Conservation (phyloP, 2,329 filamentous ascomycete genomes). For the Botrytis cinerea region DNA sequence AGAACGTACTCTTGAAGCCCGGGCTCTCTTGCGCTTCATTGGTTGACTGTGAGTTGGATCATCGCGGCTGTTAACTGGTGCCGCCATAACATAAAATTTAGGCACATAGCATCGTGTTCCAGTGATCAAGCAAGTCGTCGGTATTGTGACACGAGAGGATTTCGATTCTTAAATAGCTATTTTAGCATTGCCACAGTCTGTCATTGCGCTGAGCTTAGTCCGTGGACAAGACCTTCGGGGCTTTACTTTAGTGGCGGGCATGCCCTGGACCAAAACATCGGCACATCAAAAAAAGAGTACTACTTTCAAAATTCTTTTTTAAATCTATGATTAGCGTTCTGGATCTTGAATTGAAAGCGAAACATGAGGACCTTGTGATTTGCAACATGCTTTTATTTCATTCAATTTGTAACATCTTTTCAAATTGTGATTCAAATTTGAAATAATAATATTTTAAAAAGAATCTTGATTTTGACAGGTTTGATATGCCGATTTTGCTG, state of each 20-base stretch:
- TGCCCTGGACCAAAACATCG: too few relatives aligned
- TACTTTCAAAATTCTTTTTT: too few relatives aligned
- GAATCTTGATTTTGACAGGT: too few relatives aligned
- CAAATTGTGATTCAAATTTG: too few relatives aligned
- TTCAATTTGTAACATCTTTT: too few relatives aligned
- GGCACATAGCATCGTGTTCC: not conserved
- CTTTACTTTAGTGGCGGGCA: not conserved
- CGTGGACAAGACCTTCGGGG: not conserved
- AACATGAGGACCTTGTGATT: too few relatives aligned
- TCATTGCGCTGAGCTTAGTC: not conserved
- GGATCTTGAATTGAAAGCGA: too few relatives aligned
- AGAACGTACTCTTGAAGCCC: not conserved
- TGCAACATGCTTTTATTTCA: too few relatives aligned
- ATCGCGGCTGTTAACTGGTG: not conserved
- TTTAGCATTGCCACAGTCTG: not conserved
- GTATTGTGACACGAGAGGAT: not conserved
- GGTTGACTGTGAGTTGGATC: not conserved
- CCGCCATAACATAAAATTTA: not conserved
- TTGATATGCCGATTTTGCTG: too few relatives aligned
- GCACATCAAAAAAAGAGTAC: too few relatives aligned
- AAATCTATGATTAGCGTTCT: too few relatives aligned
- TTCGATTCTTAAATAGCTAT: not conserved
- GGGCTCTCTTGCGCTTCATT: not conserved
- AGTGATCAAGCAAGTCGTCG: not conserved
- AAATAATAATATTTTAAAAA: too few relatives aligned